Conservation (phyloP, 108 stramenopile genomes). For the Thalassiosira profunda region DNA sequence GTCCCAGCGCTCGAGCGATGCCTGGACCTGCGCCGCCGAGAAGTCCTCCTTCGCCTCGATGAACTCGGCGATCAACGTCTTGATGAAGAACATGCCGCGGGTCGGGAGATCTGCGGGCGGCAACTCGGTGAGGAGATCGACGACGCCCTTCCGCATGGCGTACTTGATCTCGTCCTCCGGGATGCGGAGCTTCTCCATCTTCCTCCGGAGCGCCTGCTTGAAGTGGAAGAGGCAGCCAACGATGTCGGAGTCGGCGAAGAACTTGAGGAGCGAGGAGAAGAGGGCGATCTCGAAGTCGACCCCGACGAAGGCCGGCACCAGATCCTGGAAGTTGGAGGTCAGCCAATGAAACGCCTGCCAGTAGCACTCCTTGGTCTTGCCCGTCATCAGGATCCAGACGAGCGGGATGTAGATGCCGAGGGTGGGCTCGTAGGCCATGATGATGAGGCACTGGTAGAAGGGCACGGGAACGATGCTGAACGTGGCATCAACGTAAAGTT, state of each 20-base stretch:
- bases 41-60: too few relatives aligned
- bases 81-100: too few relatives aligned
- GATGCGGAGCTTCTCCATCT: neutral
- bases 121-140: neutral
- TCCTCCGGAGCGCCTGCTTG: neutral
- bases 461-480: neutral
- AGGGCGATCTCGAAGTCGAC: neutral
- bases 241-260: neutral
- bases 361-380: neutral
- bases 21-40: too few relatives aligned
- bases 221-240: constrained; percentile 5
- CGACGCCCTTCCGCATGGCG: neutral
- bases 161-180: neutral
- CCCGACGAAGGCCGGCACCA: too few relatives aligned
- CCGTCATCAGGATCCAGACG: neutral
- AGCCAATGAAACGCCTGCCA: neutral
- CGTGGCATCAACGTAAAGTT: neutral
- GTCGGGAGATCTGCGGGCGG: neutral
- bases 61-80: too few relatives aligned
- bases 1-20: too few relatives aligned
- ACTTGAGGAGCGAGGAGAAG: neutral
- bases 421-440: neutral
- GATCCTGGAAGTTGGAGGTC: too few relatives aligned
- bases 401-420: neutral
- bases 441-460: constrained; percentile 1